Evolutionary conservation across 306 rosid genomes (phyloP), one percentile per base, ranked within the genome.

Genomic region (Trifolium dubium): DNA sequence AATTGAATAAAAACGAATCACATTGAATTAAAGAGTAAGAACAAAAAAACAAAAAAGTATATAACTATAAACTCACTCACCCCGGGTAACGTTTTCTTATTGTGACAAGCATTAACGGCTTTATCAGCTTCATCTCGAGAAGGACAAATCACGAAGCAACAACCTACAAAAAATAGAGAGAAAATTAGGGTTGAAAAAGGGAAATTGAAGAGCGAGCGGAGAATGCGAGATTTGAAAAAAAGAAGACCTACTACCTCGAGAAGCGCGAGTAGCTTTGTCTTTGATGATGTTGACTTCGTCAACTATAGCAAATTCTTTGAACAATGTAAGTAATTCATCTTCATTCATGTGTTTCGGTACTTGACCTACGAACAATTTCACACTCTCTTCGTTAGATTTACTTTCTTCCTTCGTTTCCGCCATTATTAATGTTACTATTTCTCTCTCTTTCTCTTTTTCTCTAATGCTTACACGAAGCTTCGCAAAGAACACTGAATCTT

Each of bases 271-370:
- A 23, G 84, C 76, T 80, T 90, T 95, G 89, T 95, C 99, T 80
- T 89, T 95, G 92, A 95, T 95, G 87, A 95, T 82, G 90, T 92
- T 95, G 97, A 95, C 97, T 79, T 95, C 92, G 77, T 95, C 98
- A 19, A 95, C 97, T 76, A 95, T 67, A 4, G 96, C 89, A 73
- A 92, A 88, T 79, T 95, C 98, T 64, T 89, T 67, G 88, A 95
- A 92, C 99, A 92, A 88, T 90, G 88, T 69, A 8, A 95, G 90
- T 6, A 95, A 88, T 54, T 95, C 97, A 29, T 83, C 80, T 83
- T 95, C 99, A 49, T 90, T 88, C 93, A 92, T 88, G 82, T 90
- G 89, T 85, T 95, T 95, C 67, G 99, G 99, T 35, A 95, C 99
- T 86, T 95, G 99, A 35, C 99, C 99, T 2, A 92, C 99, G 75